Conservation (phyloP, 768 basidiomycete genomes). For the Erythrobasidium yunnanense region DNA sequence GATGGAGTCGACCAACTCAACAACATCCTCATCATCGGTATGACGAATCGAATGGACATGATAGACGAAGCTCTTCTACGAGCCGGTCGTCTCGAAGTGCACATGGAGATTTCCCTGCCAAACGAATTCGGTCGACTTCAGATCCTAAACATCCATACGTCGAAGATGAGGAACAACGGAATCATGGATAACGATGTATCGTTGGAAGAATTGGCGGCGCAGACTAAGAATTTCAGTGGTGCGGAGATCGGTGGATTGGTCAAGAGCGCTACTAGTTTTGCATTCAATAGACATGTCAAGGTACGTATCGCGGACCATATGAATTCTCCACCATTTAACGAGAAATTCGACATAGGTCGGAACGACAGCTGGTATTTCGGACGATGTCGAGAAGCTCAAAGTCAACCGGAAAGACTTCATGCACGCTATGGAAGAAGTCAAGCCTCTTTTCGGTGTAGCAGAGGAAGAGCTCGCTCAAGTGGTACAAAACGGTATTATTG, state of each 20-base stretch:
- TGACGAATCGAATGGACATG: slow-evolving; percentile 98
- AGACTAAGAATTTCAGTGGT: slow-evolving; percentile 95
- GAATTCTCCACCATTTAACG: background rate
- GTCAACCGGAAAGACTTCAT: slow-evolving; percentile 78
- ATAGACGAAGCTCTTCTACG: slow-evolving; percentile 96
- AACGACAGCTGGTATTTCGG: slow-evolving; percentile 89
- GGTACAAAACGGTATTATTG: slow-evolving; percentile 92
- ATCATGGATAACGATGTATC: slow-evolving; percentile 82
- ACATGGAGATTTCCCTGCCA: slow-evolving; percentile 97
- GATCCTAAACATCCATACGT: slow-evolving; percentile 88
- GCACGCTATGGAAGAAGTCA: slow-evolving; percentile 82
- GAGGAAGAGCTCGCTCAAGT: slow-evolving; percentile 90
- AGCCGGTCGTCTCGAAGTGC: slow-evolving; percentile 95
- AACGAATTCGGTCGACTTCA: slow-evolving; percentile 85
- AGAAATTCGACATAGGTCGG: slow-evolving; percentile 52
- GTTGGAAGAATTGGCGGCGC: slow-evolving; percentile 62
- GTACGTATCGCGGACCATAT: slow-evolving; percentile 39
- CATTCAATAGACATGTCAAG: slow-evolving; percentile 94
- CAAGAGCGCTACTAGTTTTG: slow-evolving; percentile 96
- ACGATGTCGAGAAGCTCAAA: slow-evolving; percentile 84
- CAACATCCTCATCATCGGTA: slow-evolving; percentile 97
- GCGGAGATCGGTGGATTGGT: slow-evolving; percentile 91
- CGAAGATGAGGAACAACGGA: slow-evolving; percentile 81
- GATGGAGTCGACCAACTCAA: slow-evolving; percentile 98
- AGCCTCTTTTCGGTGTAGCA: slow-evolving; percentile 92